Base-by-base conservation (phyloP, 2,329 filamentous ascomycete species). In the Cytospora mali region DNA sequence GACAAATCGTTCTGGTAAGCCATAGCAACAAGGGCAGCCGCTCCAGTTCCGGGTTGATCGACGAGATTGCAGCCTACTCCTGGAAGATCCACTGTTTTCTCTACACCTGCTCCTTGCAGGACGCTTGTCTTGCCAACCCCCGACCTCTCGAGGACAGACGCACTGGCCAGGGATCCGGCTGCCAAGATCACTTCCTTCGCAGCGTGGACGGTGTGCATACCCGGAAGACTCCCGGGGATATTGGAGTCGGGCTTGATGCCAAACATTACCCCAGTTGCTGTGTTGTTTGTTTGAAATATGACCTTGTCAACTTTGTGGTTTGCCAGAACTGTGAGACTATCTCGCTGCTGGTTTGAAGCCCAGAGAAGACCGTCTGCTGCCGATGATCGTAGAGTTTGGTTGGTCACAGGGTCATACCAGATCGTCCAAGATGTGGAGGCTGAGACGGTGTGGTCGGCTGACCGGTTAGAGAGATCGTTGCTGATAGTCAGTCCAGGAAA, bases 371-470 rank as follows among this genome's bases (percentile, higher is more conserved):
- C 46, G 58, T 71, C 68, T 2, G 69, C 69, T 14, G 68, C 69
- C 4, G 69, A 70, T 4, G 63, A 70, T 2, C 68, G 68, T 9
- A 64, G 61, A n/a, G 63, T 62, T 33, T 62, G 61, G 27, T 57
- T 62, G 2, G 67, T 64, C 5, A 46, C 27, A 1, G 52, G 10
- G 29, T 71, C 69, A 9, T 68, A 62, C 68, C 69, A 71, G 10
- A 69, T 66, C 1, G 68, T 71, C 66, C 65, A 71, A 29, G 68
- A 68, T 2, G 68, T 65, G 13, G 69, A 69, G 16, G 69, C 68
- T 18, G 69, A 71, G 10, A 68, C 66, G 2, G 68, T 63, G 1
- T 53, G 27, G 21, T 63, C 58, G 0, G 62, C 64, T 13, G 64
- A 63, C 23, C 69, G 67, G 18, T 67, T 69, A 2, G 69, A 71